Base-by-base conservation (phyloP, 1,284 basidiomycete species). In the Tranzscheliella williamsii region DNA sequence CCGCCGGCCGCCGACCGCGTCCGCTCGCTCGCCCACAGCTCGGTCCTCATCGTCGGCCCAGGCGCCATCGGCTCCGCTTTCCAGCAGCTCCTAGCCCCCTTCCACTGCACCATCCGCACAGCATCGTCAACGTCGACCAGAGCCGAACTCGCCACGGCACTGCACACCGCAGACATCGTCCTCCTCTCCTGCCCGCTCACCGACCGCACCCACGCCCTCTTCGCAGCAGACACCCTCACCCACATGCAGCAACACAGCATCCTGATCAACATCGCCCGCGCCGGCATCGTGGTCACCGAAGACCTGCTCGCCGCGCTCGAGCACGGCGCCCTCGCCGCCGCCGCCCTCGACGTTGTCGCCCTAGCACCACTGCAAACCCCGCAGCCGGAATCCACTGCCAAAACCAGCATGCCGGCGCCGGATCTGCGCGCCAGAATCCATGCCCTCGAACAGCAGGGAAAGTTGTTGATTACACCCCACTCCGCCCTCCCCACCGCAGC, bases 291-390 rank as follows among this genome's bases (percentile, higher is more conserved):
- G 13, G 88, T 96, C 75, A 72, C 67, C 0, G 84, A 88, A 29
- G 91, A 91, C 9, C 83, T 97, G 8, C 86, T 87, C 3, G 84
- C 82, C 54, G 91, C 92, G 0, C 79, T 96, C 33, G 79, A 81
- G 39, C 83, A 86, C 50, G 83, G 83, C 1, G 85, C 85, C 83
- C 86, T 96, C 26, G 92, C 87, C 82, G 91, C 86, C 18, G 93
- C 92, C 0, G 93, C 89, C 0, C 69, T 96, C 6, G 93, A 97
- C 78, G 92, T 96, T 29, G 85, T 95, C n/a, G 89, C 90, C 55
- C n/a, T n/a, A n/a, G n/a, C n/a, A n/a, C n/a, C n/a, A n/a, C n/a
- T n/a, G n/a, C n/a, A n/a, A n/a, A 15, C 9, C 8, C 32, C 32
- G 11, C 8, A 18, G 18, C 11, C 9, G 11, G 11, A 9, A 29